Percentiles rank a stretch among this genome's conserved stretches.
phyloP scores from a whole-genome alignment of 164 flowering plant species.

The Nymphaea colorata region DNA sequence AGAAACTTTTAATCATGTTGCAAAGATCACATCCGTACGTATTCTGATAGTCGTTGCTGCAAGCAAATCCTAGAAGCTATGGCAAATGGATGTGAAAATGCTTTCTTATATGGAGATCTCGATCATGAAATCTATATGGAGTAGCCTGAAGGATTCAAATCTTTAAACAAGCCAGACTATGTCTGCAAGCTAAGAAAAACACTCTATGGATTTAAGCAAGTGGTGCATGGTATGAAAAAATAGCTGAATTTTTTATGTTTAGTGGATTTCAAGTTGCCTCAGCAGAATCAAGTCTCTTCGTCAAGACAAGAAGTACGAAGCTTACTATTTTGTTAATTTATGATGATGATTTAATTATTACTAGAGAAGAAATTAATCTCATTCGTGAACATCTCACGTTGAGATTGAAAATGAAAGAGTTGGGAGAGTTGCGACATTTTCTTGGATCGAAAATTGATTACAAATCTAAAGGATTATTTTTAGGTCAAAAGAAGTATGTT shows the following conservation, averaged over 20 bases:
- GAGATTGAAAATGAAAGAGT: neutral
- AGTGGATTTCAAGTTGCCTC: too few relatives aligned
- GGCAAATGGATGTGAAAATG: neutral
- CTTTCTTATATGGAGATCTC: neutral
- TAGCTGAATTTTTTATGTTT: neutral
- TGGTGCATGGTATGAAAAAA: neutral
- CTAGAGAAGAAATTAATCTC: neutral
- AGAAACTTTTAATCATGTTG: too few relatives aligned
- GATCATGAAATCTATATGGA: neutral
- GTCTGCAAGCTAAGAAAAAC: neutral
- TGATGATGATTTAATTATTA: neutral
- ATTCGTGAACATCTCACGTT: neutral
- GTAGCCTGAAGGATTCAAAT: neutral
- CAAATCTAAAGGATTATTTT: neutral
- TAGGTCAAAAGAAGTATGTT: constrained; percentile 2
- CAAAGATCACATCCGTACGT: too few relatives aligned
- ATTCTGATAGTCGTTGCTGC: too few relatives aligned
- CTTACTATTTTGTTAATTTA: neutral
- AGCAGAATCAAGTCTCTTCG: neutral
- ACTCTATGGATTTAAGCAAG: neutral
- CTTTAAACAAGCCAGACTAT: neutral
- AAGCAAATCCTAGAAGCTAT: too few relatives aligned
- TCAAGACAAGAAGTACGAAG: neutral
- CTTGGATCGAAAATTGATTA: neutral
- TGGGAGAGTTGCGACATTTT: constrained; percentile 1